Conservation (phyloP, 805 yeast genomes). For the Kluyveromyces wickerhamii region DNA sequence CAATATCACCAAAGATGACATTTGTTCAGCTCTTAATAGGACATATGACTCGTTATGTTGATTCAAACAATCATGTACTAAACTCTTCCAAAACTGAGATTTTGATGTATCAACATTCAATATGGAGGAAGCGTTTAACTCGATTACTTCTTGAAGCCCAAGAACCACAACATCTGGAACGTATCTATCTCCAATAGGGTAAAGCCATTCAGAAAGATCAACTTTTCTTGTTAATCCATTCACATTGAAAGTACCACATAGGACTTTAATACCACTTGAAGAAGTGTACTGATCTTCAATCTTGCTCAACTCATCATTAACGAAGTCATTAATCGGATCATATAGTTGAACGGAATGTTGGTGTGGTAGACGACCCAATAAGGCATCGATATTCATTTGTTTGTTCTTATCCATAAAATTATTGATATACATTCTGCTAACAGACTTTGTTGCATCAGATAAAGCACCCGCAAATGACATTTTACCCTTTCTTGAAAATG, state of each 20-base stretch:
- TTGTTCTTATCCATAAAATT: conserved; percentile 89
- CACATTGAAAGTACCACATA: conserved; percentile 81
- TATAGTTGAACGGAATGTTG: conserved; percentile 65
- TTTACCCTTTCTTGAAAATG: conserved; percentile 89
- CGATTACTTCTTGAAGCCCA: conserved; percentile 92
- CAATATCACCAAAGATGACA: conserved; percentile 59
- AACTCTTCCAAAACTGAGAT: conserved; percentile 69
- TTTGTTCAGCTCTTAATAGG: conserved; percentile 65
- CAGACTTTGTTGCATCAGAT: conserved; percentile 95
- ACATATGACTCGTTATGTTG: conserved; percentile 45
- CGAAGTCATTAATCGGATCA: conserved; percentile 85
- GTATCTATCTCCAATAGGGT: conserved; percentile 53
- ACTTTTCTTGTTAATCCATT: conserved; percentile 58
- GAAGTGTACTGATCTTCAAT: conserved; percentile 48
- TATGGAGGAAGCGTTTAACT: conserved; percentile 84
- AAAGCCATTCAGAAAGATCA: conserved; percentile 70
- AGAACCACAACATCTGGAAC: conserved; percentile 78
- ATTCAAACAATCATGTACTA: conserved; percentile 57
- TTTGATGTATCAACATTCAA: conserved; percentile 77
- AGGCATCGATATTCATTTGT: conserved; percentile 80
- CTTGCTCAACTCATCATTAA: conserved; percentile 47
- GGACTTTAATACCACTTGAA: conserved; percentile 50
- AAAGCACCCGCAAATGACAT: conserved; percentile 95
- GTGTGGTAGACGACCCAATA: conserved; percentile 72
- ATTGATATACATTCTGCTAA: conserved; percentile 89